Base-by-base conservation (phyloP, 1,284 basidiomycete genomes). In the Rhizopogon parksii region DNA sequence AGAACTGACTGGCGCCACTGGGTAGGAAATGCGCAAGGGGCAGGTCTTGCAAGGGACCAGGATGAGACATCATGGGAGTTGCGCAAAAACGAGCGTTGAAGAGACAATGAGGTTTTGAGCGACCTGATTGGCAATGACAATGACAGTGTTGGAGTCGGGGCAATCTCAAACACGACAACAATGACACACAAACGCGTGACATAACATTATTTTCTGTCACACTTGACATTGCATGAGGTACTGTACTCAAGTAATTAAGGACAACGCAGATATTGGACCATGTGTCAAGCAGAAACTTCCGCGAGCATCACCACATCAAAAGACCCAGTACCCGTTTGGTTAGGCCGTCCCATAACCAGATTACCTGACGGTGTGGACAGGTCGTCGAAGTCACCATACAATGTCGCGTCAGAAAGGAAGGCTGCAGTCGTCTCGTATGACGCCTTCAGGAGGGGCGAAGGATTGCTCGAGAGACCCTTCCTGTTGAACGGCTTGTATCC, bases 401-500 rank as follows among this genome's bases (percentile, higher is more conserved):
- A 71, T 0, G 94, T 92, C 12, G 95, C 95, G 56, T 97, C 94
- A 8, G 93, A 91, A 59, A 99, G 71, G 78, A 99, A 97, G 1
- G 86, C 79, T n/a, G 90, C 91, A 0, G 96, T 99, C 8, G 94
- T 98, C 73, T 99, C 96, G 70, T 91, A 99, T 5, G 91, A 95
- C 2, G 96, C 95, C 71, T 99, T 99, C 55, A 98, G 82, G 43
- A 99, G 77, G 3, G 95, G 93, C 24, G 94, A 96, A 6, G 91
- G 84, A 67, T 92, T 91, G 51, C 87, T 85, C 17, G 91, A 86
- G 53, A 99, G 88, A 57, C 96, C 96, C 54, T 88, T 92, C 48
- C 96, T 86, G 70, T 97, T 99, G 75, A 99, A 99, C 1, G 96
- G 94, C 68, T 91, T 91, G 76, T 95, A 99, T 21, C 90, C 93